phyloP scores from a whole-genome alignment of 2,329 filamentous ascomycete genomes.

The Aspergillus floridensis region DNA sequence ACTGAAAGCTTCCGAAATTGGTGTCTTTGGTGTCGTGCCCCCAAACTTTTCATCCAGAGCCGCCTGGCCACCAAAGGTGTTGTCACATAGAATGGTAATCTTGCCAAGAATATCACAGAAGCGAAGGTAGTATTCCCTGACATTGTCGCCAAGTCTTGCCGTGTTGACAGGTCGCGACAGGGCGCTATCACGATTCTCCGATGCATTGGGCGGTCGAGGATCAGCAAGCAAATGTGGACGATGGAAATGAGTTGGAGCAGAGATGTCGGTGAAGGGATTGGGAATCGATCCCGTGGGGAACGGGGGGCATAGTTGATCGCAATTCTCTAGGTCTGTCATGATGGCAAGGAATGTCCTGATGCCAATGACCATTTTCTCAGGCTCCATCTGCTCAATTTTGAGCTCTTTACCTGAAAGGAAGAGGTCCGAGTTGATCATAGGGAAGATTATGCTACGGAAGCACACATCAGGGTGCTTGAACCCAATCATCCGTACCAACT shows the following conservation, averaged over 20 bases:
- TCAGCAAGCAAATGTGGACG: constrained; percentile 40
- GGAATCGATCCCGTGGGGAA: constrained; percentile 67
- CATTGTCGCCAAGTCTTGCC: constrained; percentile 66
- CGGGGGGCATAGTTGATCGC: constrained; percentile 71
- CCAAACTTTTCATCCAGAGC: constrained; percentile 93
- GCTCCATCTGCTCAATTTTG: constrained; percentile 88
- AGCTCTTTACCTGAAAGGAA: constrained; percentile 74
- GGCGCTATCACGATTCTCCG: constrained; percentile 31
- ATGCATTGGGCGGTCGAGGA: constrained; percentile 27
- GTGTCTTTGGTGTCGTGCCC: constrained; percentile 83
- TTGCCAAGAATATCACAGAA: constrained; percentile 96
- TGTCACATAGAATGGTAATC: constrained; percentile 94
- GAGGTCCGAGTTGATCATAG: constrained; percentile 87
- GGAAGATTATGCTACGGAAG: constrained; percentile 90
- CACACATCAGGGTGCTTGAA: constrained; percentile 93
- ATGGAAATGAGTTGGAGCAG: constrained; percentile 34
- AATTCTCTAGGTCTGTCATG: constrained; percentile 87
- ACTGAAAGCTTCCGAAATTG: constrained; percentile 89
- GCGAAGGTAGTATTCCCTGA: constrained; percentile 79
- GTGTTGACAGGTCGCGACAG: constrained; percentile 55
- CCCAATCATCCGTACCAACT: constrained; percentile 90
- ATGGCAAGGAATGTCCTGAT: constrained; percentile 92
- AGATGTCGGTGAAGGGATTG: constrained; percentile 38
- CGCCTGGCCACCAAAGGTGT: constrained; percentile 93
- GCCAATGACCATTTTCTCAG: constrained; percentile 94